Percentiles rank a stretch among this genome's conserved stretches.
Evolutionary conservation across 306 rosid genomes (phyloP).

Genomic region (Prunus dulcis): DNA sequence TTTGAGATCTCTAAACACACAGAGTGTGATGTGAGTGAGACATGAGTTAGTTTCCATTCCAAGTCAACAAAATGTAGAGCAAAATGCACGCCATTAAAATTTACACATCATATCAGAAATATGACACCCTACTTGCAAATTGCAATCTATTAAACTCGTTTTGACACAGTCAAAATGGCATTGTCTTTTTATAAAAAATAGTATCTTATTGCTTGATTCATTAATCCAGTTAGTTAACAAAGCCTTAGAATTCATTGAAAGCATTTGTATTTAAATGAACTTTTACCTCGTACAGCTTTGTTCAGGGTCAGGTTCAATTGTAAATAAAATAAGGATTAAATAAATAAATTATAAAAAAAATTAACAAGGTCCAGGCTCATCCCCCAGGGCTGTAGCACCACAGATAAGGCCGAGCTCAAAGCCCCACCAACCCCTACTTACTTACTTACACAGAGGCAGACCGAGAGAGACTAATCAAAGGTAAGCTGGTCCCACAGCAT

Average conservation of each 20-base stretch:
- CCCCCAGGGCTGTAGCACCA: neutral
- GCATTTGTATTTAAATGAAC: no score
- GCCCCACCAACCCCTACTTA: constrained; percentile 37
- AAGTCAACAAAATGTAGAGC: neutral
- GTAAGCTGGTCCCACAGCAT: constrained; percentile 22
- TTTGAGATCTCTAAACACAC: neutral
- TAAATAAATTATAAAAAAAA: neutral
- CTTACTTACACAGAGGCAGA: neutral
- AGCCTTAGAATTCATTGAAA: neutral
- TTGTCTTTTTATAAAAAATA: neutral
- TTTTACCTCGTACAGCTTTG: neutral
- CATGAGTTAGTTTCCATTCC: neutral
- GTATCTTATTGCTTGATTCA: no score
- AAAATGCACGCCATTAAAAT: constrained; percentile 2
- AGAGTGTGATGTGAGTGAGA: no score
- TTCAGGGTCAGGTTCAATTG: neutral
- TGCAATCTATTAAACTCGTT: neutral
- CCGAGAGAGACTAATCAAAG: constrained; percentile 20
- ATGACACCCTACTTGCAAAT: neutral
- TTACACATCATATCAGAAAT: neutral
- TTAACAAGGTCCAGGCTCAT: no score
- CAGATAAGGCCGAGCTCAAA: neutral
- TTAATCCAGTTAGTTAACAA: neutral
- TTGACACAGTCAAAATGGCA: constrained; percentile 4
- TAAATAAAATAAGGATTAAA: no score